Percentiles rank a stretch among this genome's conserved stretches.
Conservation (phyloP, 176 grass and related monocot species). For the Oryza glumipatula region DNA sequence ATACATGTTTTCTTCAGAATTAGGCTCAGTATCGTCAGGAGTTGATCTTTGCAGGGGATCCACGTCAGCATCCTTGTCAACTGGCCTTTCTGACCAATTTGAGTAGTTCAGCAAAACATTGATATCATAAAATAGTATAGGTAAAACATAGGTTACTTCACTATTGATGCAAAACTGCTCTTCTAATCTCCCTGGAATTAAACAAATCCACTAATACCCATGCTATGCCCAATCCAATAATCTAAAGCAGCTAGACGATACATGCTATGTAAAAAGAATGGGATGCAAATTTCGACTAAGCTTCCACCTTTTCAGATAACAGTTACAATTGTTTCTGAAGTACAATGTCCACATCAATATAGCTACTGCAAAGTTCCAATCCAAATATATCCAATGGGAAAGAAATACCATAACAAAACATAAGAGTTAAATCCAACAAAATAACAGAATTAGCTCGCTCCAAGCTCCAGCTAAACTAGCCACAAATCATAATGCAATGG, state of each 20-base stretch:
- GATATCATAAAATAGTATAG: conserved; percentile 2
- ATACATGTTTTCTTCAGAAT: conserved; percentile 60
- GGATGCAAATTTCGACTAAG: neutral
- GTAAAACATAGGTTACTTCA: conserved; percentile 8
- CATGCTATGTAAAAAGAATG: neutral
- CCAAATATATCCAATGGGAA: neutral
- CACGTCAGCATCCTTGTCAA: conserved; percentile 36
- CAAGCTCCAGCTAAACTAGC: neutral
- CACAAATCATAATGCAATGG: neutral
- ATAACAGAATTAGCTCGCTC: conserved; percentile 6
- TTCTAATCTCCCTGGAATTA: neutral
- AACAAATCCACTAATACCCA: neutral
- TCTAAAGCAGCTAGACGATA: conserved; percentile 8
- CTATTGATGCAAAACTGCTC: neutral
- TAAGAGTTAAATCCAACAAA: neutral
- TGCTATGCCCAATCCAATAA: neutral
- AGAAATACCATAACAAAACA: neutral
- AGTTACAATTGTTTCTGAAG: neutral
- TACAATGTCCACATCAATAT: neutral
- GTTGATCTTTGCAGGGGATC: conserved; percentile 42
- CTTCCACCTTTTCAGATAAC: neutral
- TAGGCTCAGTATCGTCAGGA: conserved; percentile 34
- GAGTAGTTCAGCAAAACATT: conserved; percentile 33
- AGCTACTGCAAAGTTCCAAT: neutral
- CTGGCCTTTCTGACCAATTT: conserved; percentile 60